Evolutionary conservation across 1,139 yeast species (phyloP).

Genomic region (Candida neerlandica): DNA sequence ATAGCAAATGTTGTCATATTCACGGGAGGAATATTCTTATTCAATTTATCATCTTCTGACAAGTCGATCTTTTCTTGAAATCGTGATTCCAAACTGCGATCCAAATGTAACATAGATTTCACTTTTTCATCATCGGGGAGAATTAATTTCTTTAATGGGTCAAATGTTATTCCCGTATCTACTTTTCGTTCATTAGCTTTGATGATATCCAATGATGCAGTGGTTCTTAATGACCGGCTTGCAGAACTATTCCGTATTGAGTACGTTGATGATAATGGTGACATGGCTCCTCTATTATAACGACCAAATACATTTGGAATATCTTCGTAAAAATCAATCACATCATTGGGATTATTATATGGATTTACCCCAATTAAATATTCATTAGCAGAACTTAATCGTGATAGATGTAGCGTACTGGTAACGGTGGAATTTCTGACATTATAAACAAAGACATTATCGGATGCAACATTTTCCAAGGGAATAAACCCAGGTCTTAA

Average conservation of each 20-base stretch:
- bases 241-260: constrained; percentile 50
- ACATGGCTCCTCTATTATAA: constrained; percentile 35
- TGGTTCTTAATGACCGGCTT: constrained; percentile 34
- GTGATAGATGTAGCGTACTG: constrained; percentile 10
- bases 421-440: constrained; percentile 8
- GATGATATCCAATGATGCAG: constrained; percentile 18
- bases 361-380: constrained; percentile 25
- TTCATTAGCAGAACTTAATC: constrained; percentile 10
- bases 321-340: constrained; percentile 42
- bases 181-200: constrained; percentile 1
- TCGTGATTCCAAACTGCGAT: constrained; percentile 16
- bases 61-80: constrained; percentile 34
- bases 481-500: constrained; percentile 16
- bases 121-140: constrained; percentile 16
- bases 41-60: constrained; percentile 34
- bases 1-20: constrained; percentile 22
- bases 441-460: background rate
- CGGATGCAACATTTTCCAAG: constrained; percentile 12
- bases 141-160: constrained; percentile 15
- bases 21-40: constrained; percentile 17
- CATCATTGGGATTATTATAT: constrained; percentile 23
- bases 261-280: constrained; percentile 52
- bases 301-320: constrained; percentile 33
- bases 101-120: constrained; percentile 15
- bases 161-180: constrained; percentile 9